Base-by-base conservation (phyloP, 306 rosid genomes). In the Myrica gale region DNA sequence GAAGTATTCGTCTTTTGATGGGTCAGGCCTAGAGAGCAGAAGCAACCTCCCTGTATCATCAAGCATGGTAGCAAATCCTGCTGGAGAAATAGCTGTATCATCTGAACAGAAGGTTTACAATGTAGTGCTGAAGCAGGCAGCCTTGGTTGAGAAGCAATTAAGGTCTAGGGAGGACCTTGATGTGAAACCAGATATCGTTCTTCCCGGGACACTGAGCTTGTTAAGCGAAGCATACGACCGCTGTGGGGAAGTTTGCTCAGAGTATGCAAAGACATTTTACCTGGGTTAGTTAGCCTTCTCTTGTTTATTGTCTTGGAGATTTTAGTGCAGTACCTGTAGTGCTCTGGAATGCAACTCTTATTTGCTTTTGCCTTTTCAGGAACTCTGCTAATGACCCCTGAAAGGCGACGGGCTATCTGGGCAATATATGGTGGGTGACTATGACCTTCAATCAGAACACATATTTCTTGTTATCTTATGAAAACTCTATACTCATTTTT, bases 351-450 rank as follows among this genome's bases (percentile, higher is more conserved):
- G 73, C 53, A 62, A 69, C 74, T 82, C 62, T 67, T 51, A 39
- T 65, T 55, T 56, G 39, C 11, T 82, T 71, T 81, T 78, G 23
- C 23, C 23, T 47, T 48, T 69, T 68, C 85, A 92, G 97, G 97
- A 73, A 92, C 97, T 79, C 86, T 88, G 71, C 84, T 92, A 57
- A 92, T 92, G 97, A 92, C 97, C 44, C 87, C 97, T 4, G 93
- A 89, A 81, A 87, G 93, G 80, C 81, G 85, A 82, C 84, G 88
- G 82, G 97, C 97, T 73, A 88, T 92, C 67, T 92, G 97, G 97
- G 97, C 97, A 68, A 92, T 92, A 77, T 90, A 92, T 74, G 97
- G 97, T 92, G 82, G 83, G 92, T 85, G 78, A 69, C 76, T 67
- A 17, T 73, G 54, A 48, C 69, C 43, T 12, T 72, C 76, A 37